Percentiles rank a stretch among this genome's conserved stretches.
Conservation (phyloP, 1,284 basidiomycete species). For the Vanrija humicola region DNA sequence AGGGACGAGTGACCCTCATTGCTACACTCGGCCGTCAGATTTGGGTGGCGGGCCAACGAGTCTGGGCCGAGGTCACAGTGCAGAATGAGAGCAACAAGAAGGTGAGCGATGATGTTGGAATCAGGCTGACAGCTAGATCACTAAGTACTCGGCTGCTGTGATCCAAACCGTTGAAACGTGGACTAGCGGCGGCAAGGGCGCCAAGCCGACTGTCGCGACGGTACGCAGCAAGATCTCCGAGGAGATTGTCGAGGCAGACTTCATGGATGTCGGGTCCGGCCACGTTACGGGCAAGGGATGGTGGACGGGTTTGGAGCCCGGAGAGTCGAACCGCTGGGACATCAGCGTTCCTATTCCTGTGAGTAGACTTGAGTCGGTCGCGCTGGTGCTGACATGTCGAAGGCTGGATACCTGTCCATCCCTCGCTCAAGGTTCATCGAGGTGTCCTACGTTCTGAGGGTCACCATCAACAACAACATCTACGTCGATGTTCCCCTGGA, state of each 20-base stretch:
- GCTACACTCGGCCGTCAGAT: constrained; percentile 68
- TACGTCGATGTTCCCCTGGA: constrained; percentile 46
- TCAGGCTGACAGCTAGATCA: constrained; percentile 52
- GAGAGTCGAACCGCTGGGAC: constrained; percentile 57
- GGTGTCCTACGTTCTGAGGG: constrained; percentile 70
- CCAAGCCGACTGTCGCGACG: constrained; percentile 53
- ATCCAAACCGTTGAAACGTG: constrained; percentile 67
- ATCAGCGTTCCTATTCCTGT: constrained; percentile 69
- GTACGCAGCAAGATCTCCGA: constrained; percentile 57
- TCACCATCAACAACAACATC: constrained; percentile 65
- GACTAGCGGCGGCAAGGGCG: constrained; percentile 48
- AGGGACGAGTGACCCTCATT: constrained; percentile 66
- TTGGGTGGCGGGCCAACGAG: constrained; percentile 83
- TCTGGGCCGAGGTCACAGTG: constrained; percentile 66
- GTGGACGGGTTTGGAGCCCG: constrained; percentile 74
- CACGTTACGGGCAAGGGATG: constrained; percentile 76
- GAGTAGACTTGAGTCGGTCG: constrained; percentile 38
- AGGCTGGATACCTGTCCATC: constrained; percentile 72
- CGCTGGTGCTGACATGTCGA: constrained; percentile 4
- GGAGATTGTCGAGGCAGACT: constrained; percentile 59
- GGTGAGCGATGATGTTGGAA: constrained; percentile 29
- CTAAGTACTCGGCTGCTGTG: constrained; percentile 64
- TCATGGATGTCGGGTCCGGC: constrained; percentile 57
- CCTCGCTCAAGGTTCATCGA: constrained; percentile 72
- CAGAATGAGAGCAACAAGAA: constrained; percentile 70